Conservation (phyloP, 768 basidiomycete species). For the Russula sp. region DNA sequence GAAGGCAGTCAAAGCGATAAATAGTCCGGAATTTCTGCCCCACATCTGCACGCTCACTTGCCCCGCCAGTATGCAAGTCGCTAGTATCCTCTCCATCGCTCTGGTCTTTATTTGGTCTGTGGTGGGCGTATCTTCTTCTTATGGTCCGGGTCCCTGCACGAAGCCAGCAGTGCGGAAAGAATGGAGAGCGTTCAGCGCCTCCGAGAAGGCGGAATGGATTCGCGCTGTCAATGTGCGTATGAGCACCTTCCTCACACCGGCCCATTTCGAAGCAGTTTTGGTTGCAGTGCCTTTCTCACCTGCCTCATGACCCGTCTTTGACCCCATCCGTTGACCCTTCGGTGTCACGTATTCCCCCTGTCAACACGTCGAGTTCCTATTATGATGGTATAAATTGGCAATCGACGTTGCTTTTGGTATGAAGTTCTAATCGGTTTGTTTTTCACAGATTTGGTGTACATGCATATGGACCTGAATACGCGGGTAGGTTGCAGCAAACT, state of each 20-base stretch:
- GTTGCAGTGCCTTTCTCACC: slow-evolving; percentile 24
- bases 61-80: neutral
- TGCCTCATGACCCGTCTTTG: slow-evolving; percentile 26
- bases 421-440: neutral
- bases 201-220: slow-evolving; percentile 32
- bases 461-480: slow-evolving; percentile 35
- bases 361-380: slow-evolving; percentile 27
- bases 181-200: slow-evolving; percentile 29
- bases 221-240: slow-evolving; percentile 31
- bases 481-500: slow-evolving; percentile 10
- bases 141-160: slow-evolving; percentile 10
- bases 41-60: too few species aligned
- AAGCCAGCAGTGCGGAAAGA: slow-evolving; percentile 32
- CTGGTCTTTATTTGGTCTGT: neutral
- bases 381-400: slow-evolving; percentile 21
- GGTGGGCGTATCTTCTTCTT: neutral
- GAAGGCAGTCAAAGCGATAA: neutral
- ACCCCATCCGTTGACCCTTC: slow-evolving; percentile 16
- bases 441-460: slow-evolving; percentile 31
- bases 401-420: neutral
- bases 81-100: neutral
- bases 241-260: neutral
- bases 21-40: neutral
- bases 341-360: slow-evolving; percentile 21
- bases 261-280: neutral